phyloP scores from a whole-genome alignment of 2,329 filamentous ascomycete species.

The Lecanicillium sp. region DNA sequence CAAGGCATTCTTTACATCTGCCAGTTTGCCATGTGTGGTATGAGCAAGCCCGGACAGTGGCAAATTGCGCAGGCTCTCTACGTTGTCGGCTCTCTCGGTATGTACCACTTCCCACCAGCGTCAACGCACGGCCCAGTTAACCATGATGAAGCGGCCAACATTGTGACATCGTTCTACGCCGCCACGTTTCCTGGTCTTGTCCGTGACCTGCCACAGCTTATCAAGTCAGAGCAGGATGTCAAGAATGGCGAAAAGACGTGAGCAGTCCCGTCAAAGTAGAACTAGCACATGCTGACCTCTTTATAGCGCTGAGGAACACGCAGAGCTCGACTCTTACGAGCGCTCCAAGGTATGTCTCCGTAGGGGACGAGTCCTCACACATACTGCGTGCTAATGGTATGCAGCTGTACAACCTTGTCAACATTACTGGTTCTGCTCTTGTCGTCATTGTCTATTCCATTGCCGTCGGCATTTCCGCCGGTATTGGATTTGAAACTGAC shows the following conservation, averaged over 20 bases:
- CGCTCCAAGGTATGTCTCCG: conserved; percentile 10
- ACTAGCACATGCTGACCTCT: conserved; percentile 1
- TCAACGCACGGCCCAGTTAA: background rate
- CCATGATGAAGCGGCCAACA: conserved; percentile 10
- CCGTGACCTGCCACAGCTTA: conserved; percentile 12
- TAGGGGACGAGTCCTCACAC: background rate
- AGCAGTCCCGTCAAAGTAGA: background rate
- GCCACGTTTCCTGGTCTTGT: conserved; percentile 13
- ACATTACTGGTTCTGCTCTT: conserved; percentile 14
- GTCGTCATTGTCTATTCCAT: conserved; percentile 13
- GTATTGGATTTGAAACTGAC: conserved; percentile 10
- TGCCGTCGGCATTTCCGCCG: conserved; percentile 13
- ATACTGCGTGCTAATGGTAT: background rate
- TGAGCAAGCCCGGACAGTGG: conserved; percentile 12
- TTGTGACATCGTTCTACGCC: conserved; percentile 13
- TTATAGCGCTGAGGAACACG: conserved; percentile 10
- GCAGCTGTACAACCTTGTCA: conserved; percentile 15
- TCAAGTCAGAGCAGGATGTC: conserved; percentile 12
- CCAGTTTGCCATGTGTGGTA: conserved; percentile 14
- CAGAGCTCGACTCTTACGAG: conserved; percentile 13
- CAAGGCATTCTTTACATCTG: conserved; percentile 10
- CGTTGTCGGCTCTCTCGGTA: conserved; percentile 12
- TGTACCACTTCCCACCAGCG: background rate
- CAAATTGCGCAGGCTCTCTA: conserved; percentile 12
- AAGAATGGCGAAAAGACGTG: conserved; percentile 10